phyloP scores from a whole-genome alignment of 108 stramenopile species.

The Discostella pseudostelligera region DNA sequence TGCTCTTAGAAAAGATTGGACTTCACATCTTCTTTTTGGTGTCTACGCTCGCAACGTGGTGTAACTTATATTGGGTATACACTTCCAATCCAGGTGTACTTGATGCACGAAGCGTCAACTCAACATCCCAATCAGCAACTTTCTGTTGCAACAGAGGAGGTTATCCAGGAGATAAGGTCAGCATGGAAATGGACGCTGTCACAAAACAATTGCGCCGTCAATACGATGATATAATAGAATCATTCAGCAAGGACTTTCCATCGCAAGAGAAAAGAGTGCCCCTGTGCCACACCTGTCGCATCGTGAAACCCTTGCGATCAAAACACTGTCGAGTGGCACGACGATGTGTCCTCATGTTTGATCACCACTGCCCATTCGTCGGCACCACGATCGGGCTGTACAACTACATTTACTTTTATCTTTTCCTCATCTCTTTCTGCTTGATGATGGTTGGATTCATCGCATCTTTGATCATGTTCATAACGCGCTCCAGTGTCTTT shows the following conservation, averaged over 20 bases:
- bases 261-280: conserved; percentile 45
- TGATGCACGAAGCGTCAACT: conserved; percentile 33
- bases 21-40: conserved; percentile 58
- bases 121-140: conserved; percentile 25
- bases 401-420: conserved; percentile 94
- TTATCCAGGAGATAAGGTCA: conserved; percentile 41
- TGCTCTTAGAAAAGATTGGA: conserved; percentile 61
- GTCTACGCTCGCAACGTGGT: conserved; percentile 56
- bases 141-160: conserved; percentile 33
- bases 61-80: conserved; percentile 55
- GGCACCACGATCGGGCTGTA: conserved; percentile 91
- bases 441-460: conserved; percentile 49
- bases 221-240: conserved; percentile 80
- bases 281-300: conserved; percentile 94
- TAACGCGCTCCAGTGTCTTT: conserved; percentile 31
- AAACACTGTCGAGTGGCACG: conserved; percentile 91
- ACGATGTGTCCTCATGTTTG: conserved; percentile 92
- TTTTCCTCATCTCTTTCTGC: conserved; percentile 70
- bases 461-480: conserved; percentile 55
- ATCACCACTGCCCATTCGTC: conserved; percentile 99
- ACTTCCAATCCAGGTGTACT: conserved; percentile 75
- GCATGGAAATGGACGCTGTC: conserved; percentile 41
- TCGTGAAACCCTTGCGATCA: conserved; percentile 89
- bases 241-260: conserved; percentile 58
- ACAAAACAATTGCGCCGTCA: conserved; percentile 54